Conservation (phyloP, 441 rosid genomes). For the Adansonia madagascariensis region DNA sequence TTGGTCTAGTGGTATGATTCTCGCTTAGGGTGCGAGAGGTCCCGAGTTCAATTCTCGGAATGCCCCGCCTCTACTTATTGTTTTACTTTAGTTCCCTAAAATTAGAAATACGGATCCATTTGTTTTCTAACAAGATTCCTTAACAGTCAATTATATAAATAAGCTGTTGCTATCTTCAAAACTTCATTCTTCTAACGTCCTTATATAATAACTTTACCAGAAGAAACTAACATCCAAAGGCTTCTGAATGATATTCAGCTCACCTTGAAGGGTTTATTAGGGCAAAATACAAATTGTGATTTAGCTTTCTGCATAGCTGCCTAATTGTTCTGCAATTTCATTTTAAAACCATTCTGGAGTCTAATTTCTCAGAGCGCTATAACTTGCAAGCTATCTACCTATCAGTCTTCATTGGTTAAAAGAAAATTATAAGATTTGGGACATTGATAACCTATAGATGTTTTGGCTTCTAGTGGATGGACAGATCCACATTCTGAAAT, state of each 20-base stretch:
- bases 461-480: background rate
- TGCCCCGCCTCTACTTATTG: constrained; percentile 36
- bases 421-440: background rate
- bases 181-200: no score
- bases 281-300: no score
- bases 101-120: background rate
- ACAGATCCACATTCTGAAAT: background rate
- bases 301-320: background rate
- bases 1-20: constrained; percentile 69
- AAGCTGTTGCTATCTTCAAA: no score
- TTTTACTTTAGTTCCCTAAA: background rate
- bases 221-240: background rate
- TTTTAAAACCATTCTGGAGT: background rate
- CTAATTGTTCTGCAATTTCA: background rate
- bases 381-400: background rate
- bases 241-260: background rate
- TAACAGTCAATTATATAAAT: background rate
- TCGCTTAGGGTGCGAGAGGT: constrained; percentile 63
- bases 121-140: background rate
- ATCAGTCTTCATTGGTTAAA: background rate
- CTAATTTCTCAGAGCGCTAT: background rate
- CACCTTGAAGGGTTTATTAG: background rate
- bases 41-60: constrained; percentile 65
- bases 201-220: background rate
- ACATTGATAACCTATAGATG: background rate